These are phyloP conservation scores for Neonectria hederae DNA, from an alignment of 2,329 filamentous ascomycete genomes.

Conservation along the genomic window DNA sequence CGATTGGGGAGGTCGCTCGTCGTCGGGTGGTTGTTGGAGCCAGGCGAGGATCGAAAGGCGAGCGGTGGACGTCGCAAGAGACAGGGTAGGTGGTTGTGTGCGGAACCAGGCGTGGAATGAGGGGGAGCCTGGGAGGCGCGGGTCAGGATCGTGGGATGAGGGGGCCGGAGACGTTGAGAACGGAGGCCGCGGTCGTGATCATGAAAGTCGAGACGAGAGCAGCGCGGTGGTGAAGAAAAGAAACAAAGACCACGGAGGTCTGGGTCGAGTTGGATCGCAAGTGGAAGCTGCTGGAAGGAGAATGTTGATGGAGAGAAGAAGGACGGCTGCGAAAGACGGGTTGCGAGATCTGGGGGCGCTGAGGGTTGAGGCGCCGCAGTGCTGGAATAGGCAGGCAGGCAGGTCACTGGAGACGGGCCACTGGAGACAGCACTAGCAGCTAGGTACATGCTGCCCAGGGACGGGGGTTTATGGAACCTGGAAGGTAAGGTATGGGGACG, in stretches of 20 bases:
- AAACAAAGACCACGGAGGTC: slow-evolving; percentile 1
- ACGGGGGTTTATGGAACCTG: neutral
- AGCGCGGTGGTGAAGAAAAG: neutral
- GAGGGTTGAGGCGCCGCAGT: slow-evolving; percentile 13
- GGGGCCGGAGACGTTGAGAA: slow-evolving; percentile 24
- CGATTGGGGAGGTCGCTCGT: slow-evolving; percentile 17
- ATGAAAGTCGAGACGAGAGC: slow-evolving; percentile 10
- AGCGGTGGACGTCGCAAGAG: slow-evolving; percentile 21
- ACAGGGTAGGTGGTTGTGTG: slow-evolving; percentile 26
- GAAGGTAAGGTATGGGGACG: neutral
- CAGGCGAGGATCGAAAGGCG: slow-evolving; percentile 12
- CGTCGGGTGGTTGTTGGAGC: slow-evolving; percentile 13
- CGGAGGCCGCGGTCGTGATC: slow-evolving; percentile 17
- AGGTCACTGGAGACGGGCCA: slow-evolving; percentile 11
- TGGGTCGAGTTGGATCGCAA: slow-evolving; percentile 20
- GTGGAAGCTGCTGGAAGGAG: slow-evolving; percentile 30
- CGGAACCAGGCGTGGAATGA: slow-evolving; percentile 31
- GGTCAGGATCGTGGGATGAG: slow-evolving; percentile 34
- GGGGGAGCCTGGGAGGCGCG: slow-evolving; percentile 29
- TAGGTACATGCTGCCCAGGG: too few relatives aligned
- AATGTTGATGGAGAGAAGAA: slow-evolving; percentile 18
- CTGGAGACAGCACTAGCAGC: neutral
- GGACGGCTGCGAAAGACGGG: slow-evolving; percentile 13
- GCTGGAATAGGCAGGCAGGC: slow-evolving; percentile 26
- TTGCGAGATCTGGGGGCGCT: slow-evolving; percentile 26